A percentile compares a stretch with the other conserved stretches of the same genome.
Evolutionary conservation across 371 early-diverging fungal genomes (phyloP).

Genomic region (Lichtheimia ornata): DNA sequence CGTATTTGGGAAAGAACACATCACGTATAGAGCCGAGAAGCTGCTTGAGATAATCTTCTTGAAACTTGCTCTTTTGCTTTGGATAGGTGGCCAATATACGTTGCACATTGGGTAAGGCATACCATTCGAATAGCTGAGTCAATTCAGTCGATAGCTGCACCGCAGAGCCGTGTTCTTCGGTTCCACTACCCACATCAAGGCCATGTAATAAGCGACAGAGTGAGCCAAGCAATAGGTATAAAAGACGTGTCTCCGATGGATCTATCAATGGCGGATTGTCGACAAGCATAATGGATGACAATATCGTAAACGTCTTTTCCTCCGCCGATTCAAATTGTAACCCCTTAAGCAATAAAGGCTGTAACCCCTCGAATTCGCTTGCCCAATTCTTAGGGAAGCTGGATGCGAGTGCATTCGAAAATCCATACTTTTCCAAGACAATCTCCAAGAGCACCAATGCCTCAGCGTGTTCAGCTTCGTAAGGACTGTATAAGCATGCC

Average conservation of each 20-base stretch:
- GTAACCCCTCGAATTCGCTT: slow-evolving; percentile 75
- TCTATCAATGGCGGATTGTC: slow-evolving; percentile 70
- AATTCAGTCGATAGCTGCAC: slow-evolving; percentile 50
- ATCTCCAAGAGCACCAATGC: slow-evolving; percentile 67
- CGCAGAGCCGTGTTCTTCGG: slow-evolving; percentile 18
- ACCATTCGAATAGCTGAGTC: slow-evolving; percentile 54
- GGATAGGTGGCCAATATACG: slow-evolving; percentile 63
- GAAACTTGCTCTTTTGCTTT: slow-evolving; percentile 66
- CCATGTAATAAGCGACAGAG: slow-evolving; percentile 71
- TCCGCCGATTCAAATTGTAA: slow-evolving; percentile 67
- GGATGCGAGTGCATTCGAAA: slow-evolving; percentile 28
- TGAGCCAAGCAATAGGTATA: slow-evolving; percentile 70
- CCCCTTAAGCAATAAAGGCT: slow-evolving; percentile 76
- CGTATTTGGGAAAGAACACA: slow-evolving; percentile 63
- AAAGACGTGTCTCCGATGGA: slow-evolving; percentile 56
- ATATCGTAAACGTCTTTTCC: slow-evolving; percentile 39
- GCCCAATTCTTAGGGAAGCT: slow-evolving; percentile 79
- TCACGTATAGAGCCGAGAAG: slow-evolving; percentile 63
- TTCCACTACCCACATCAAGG: slow-evolving; percentile 41
- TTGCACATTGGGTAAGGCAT: slow-evolving; percentile 49
- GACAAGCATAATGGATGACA: slow-evolving; percentile 46
- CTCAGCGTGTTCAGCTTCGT: slow-evolving; percentile 78
- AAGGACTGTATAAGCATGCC: slow-evolving; percentile 74
- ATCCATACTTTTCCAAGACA: slow-evolving; percentile 53
- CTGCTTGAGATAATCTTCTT: slow-evolving; percentile 76